Conservation (phyloP, 371 early-diverging fungal species). For the Mortierella sp. region DNA sequence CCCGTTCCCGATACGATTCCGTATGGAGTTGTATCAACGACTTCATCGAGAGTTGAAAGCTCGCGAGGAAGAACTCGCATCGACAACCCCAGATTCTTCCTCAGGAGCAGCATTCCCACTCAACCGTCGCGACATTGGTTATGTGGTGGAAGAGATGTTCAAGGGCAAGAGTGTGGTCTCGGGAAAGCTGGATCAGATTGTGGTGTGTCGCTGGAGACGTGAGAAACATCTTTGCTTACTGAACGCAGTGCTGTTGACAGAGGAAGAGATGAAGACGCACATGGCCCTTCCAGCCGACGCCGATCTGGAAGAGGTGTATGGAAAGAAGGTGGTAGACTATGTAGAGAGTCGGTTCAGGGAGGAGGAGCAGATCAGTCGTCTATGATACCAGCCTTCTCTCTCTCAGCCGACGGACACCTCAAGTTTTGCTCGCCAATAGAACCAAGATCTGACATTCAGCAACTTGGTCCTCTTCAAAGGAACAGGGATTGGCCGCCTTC, state of each 20-base stretch:
- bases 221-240: slow-evolving; percentile 17
- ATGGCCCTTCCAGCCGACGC: slow-evolving; percentile 19
- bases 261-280: slow-evolving; percentile 36
- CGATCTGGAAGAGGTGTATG: slow-evolving; percentile 31
- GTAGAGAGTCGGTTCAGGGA: slow-evolving; percentile 22
- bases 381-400: slow-evolving; percentile 6
- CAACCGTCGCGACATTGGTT: slow-evolving; percentile 35
- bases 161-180: slow-evolving; percentile 29
- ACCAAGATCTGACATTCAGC: too few species aligned
- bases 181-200: slow-evolving; percentile 29
- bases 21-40: slow-evolving; percentile 36
- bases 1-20: slow-evolving; percentile 27
- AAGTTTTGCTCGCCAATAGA: too few species aligned
- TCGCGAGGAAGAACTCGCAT: slow-evolving; percentile 9
- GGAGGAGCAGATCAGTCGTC: slow-evolving; percentile 24
- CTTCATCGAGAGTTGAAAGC: slow-evolving; percentile 27
- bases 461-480: too few species aligned
- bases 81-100: background rate
- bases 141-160: slow-evolving; percentile 43
- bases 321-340: slow-evolving; percentile 20
- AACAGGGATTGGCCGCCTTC: too few species aligned
- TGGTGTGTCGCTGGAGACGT: slow-evolving; percentile 33
- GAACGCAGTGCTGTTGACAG: slow-evolving; percentile 37
- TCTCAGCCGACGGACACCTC: too few species aligned
- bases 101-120: slow-evolving; percentile 8